These are phyloP conservation scores for Nicotiana rustica DNA, from an alignment of 305 asterid species.

Conservation along the genomic window DNA sequence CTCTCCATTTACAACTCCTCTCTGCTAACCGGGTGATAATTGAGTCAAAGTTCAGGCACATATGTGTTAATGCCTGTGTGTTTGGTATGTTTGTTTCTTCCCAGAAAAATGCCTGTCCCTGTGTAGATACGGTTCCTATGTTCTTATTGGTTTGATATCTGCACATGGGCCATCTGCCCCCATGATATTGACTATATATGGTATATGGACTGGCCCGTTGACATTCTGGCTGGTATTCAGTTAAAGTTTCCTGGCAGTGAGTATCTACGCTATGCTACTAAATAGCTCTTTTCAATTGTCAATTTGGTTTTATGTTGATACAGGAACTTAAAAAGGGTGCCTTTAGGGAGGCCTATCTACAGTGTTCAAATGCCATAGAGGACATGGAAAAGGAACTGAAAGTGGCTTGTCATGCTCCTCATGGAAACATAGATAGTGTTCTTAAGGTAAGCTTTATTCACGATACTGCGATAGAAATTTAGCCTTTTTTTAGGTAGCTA, in stretches of 20 bases:
- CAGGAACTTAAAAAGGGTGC: conserved; percentile 93
- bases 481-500: conserved; percentile 2
- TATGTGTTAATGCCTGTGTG: not conserved
- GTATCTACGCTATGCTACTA: not conserved
- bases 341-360: conserved; percentile 85
- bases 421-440: conserved; percentile 74
- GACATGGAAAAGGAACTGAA: conserved; percentile 92
- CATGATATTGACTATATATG: not conserved
- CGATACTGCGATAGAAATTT: not conserved
- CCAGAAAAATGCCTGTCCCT: not conserved
- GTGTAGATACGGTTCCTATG: not conserved
- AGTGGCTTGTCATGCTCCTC: conserved; percentile 80
- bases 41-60: not conserved
- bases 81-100: conserved; percentile 5
- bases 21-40: conserved; percentile 21
- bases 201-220: not conserved
- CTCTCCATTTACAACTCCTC: conserved; percentile 9
- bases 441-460: conserved; percentile 61
- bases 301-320: conserved; percentile 45
- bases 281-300: not conserved
- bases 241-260: not conserved
- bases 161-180: not conserved
- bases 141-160: not conserved
- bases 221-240: not conserved
- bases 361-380: conserved; percentile 73